Evolutionary conservation across 345 rosid genomes (phyloP).

Genomic region (Turnera subulata): DNA sequence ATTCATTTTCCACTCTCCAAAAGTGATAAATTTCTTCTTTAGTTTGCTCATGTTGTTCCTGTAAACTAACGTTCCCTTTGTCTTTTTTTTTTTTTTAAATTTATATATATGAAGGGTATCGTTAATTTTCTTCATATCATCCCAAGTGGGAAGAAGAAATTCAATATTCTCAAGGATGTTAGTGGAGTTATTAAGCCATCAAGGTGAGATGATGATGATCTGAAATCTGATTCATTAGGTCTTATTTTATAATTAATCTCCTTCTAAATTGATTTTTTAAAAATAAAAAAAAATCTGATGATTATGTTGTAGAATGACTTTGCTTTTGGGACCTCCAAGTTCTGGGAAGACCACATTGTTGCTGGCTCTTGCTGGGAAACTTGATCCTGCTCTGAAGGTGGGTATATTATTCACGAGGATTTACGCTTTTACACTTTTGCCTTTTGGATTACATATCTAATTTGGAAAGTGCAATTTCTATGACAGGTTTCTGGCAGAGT

Average conservation of each 20-base stretch:
- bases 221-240: conserved; percentile 1
- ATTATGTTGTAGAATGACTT: conserved; percentile 44
- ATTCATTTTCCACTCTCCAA: too few species aligned
- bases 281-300: too few species aligned
- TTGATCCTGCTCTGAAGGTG: conserved; percentile 54
- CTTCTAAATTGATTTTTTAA: background rate
- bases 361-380: conserved; percentile 79
- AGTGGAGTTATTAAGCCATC: conserved; percentile 69
- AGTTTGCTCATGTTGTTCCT: background rate
- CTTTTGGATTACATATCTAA: background rate
- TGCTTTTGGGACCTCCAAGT: conserved; percentile 81
- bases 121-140: conserved; percentile 32
- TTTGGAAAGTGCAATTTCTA: background rate
- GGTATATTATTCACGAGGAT: background rate
- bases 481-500: conserved; percentile 53
- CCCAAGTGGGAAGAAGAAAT: conserved; percentile 43
- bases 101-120: conserved; percentile 20
- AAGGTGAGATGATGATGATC: conserved; percentile 33
- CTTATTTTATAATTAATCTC: background rate
- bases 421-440: background rate
- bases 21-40: too few species aligned
- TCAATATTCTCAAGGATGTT: conserved; percentile 57
- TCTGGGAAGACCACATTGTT: conserved; percentile 78
- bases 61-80: too few species aligned
- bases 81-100: background rate